Base-by-base conservation (phyloP, 192 early-diverging fungal genomes). In the Podila minutissima region DNA sequence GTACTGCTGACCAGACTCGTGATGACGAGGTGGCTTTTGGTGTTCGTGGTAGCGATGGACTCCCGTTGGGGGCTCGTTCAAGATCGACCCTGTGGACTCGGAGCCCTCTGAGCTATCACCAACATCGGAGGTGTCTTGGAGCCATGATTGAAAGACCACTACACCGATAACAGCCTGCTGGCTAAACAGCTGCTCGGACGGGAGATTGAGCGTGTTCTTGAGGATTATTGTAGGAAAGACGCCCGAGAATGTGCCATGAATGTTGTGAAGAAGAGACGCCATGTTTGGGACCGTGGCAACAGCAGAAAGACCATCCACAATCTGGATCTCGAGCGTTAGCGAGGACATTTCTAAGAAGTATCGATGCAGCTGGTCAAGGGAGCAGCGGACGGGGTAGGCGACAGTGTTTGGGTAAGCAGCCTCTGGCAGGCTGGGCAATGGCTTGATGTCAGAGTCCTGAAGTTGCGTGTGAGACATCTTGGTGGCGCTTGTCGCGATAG, bases 101-200 rank as follows among this genome's bases (percentile, higher is more conserved):
- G 70, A 72, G 11, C 69, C 70, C 2, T 81, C 77, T 51, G 77
- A 81, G 35, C 63, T 67, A 15, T 81, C 70, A 5, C 32, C 67
- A 2, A 81, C 66, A 32, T 81, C 71, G 1, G 77, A 81, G 11
- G 77, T 81, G 31, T 81, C 77, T 20, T 81, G 77, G 5, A 37
- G 59, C 77, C 77, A 81, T 0, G 77, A 63, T 20, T 81, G 77
- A 31, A 81, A 73, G 66, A 81, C 77, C 0, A 73, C 66, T 66
- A 81, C 69, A 19, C 77, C 77, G 12, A 81, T 65, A 2, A 69
- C 71, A 13, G 63, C 50, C 5, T 24, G 41, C 10, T 35, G 57
- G 20, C 28, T 32, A 57, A 81, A 69, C 6, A 79, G 19, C 3
- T 38, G 41, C 22, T 72, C 70, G 20, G 33, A 24, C 11, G 8